These are phyloP conservation scores for Thermoascus crustaceus DNA, from an alignment of 2,329 filamentous ascomycete genomes.

Conservation along the genomic window DNA sequence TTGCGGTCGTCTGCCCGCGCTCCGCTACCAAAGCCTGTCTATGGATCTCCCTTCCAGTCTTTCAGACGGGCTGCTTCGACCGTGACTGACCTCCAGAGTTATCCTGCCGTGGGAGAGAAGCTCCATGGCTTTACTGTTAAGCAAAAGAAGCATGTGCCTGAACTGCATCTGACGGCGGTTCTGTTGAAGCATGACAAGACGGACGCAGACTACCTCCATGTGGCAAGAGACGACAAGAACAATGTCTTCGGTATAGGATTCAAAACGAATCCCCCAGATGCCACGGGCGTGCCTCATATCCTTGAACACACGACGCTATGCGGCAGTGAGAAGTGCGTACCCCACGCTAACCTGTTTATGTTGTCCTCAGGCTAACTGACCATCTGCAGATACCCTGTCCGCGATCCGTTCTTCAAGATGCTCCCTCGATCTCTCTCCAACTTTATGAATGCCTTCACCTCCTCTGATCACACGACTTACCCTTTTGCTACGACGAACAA, in stretches of 20 bases:
- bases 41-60: constrained; percentile 11
- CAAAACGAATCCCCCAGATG: constrained; percentile 96
- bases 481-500: constrained; percentile 95
- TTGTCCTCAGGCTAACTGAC: constrained; percentile 11
- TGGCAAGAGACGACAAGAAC: constrained; percentile 90
- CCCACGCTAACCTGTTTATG: too few relatives aligned
- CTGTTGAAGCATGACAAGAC: constrained; percentile 92
- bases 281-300: constrained; percentile 93
- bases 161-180: constrained; percentile 84
- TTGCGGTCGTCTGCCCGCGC: constrained; percentile 13
- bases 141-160: constrained; percentile 83
- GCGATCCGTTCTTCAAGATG: constrained; percentile 99
- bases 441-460: constrained; percentile 99
- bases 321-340: constrained; percentile 80
- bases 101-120: constrained; percentile 72
- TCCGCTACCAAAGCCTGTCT: constrained; percentile 13
- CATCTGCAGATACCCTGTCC: constrained; percentile 71
- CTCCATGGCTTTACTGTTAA: constrained; percentile 90
- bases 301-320: constrained; percentile 95
- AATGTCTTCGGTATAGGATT: constrained; percentile 99
- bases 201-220: constrained; percentile 89
- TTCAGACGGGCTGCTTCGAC: constrained; percentile 40
- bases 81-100: constrained; percentile 66
- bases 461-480: constrained; percentile 92
- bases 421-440: constrained; percentile 95